Percentiles rank a stretch among this genome's conserved stretches.
Conservation (phyloP, 148 eudicot species). For the Bassia scoparia region DNA sequence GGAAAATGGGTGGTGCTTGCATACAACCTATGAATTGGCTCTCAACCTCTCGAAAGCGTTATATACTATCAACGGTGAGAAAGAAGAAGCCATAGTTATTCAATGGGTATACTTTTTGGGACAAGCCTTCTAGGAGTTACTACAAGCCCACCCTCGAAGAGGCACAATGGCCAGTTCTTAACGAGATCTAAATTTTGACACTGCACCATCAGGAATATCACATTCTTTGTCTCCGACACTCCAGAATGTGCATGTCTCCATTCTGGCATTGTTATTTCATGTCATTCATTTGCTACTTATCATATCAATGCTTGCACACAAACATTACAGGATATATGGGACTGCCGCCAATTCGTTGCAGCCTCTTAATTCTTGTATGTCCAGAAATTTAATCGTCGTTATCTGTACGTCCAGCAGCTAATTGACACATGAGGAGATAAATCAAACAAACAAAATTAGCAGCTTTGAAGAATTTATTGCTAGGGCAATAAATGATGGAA, state of each 20-base stretch:
- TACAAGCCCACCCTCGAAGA: conserved; percentile 37
- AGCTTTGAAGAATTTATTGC: conserved; percentile 1
- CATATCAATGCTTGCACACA: conserved; percentile 40
- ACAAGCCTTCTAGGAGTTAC: conserved; percentile 37
- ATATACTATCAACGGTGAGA: conserved; percentile 37
- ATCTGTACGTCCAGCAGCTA: conserved; percentile 85
- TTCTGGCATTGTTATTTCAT: conserved; percentile 23
- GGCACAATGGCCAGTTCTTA: conserved; percentile 29
- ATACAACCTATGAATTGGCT: conserved; percentile 27
- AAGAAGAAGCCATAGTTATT: conserved; percentile 24
- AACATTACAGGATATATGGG: conserved; percentile 62
- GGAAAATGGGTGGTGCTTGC: conserved; percentile 27
- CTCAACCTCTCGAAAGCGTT: conserved; percentile 56
- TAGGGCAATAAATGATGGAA: background rate
- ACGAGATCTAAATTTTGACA: conserved; percentile 45
- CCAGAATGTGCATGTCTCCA: conserved; percentile 38
- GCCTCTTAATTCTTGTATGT: conserved; percentile 72
- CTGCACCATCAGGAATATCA: conserved; percentile 48
- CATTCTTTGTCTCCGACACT: conserved; percentile 30
- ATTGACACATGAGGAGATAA: background rate
- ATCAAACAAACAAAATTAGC: background rate
- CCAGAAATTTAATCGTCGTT: conserved; percentile 88
- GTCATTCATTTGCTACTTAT: conserved; percentile 45
- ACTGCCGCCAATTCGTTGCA: conserved; percentile 68
- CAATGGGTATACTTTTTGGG: conserved; percentile 31